Percentiles rank a stretch among this genome's conserved stretches.
Evolutionary conservation across 2,329 filamentous ascomycete genomes (phyloP).

Genomic region (Phyllosticta citriasiana): DNA sequence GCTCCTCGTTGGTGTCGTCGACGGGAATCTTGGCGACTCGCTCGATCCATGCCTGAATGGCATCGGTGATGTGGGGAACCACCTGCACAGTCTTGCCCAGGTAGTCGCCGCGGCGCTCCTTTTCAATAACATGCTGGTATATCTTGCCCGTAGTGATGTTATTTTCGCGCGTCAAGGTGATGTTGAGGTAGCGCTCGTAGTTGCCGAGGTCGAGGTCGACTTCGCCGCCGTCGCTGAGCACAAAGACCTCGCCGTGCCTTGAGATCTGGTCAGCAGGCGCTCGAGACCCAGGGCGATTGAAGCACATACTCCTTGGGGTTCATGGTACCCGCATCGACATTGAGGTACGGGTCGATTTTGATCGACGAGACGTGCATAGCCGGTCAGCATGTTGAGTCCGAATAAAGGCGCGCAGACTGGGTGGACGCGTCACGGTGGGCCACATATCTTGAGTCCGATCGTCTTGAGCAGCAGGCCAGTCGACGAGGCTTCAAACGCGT

Average conservation of each 20-base stretch:
- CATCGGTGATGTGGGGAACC: conserved; percentile 84
- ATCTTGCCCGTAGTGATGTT: conserved; percentile 98
- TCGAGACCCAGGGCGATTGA: not conserved
- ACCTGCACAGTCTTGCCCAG: conserved; percentile 84
- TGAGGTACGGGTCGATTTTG: conserved; percentile 66
- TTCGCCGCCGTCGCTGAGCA: conserved; percentile 74
- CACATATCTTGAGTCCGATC: conserved; percentile 63
- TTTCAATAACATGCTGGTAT: conserved; percentile 78
- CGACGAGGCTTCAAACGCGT: conserved; percentile 49
- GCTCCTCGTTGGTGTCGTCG: conserved; percentile 70
- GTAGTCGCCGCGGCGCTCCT: conserved; percentile 63
- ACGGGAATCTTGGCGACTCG: conserved; percentile 76
- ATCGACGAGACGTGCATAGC: conserved; percentile 50
- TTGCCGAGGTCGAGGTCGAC: conserved; percentile 66
- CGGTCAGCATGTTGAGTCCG: conserved; percentile 6
- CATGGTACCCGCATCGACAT: conserved; percentile 67
- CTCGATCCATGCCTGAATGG: conserved; percentile 87
- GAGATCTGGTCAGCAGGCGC: conserved; percentile 1
- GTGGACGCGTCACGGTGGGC: conserved; percentile 12
- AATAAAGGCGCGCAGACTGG: not conserved
- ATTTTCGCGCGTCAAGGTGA: conserved; percentile 73
- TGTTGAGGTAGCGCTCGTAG: conserved; percentile 72
- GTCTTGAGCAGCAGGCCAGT: conserved; percentile 72
- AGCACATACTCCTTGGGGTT: conserved; percentile 49
- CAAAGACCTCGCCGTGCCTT: conserved; percentile 82